phyloP scores from a whole-genome alignment of 108 stramenopile species.

The Skeletonema grethae region DNA sequence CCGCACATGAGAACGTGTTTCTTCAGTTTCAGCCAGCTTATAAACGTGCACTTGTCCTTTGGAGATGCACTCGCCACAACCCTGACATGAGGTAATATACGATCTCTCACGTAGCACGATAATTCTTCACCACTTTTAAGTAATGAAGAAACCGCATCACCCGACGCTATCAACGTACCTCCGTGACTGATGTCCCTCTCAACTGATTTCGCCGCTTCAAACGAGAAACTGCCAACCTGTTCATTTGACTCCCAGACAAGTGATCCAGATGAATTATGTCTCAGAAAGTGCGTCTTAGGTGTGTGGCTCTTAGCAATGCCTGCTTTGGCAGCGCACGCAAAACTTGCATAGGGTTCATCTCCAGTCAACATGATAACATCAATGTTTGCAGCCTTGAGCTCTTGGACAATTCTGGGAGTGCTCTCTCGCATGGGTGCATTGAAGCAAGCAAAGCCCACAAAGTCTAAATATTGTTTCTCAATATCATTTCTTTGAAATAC shows the following conservation, averaged over 20 bases:
- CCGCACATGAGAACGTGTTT: slow-evolving; percentile 67
- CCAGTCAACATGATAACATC: slow-evolving; percentile 66
- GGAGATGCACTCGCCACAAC: slow-evolving; percentile 66
- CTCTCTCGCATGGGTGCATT: slow-evolving; percentile 59
- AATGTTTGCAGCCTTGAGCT: slow-evolving; percentile 47
- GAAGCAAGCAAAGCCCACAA: slow-evolving; percentile 65
- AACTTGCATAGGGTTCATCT: slow-evolving; percentile 56
- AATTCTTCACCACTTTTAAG: slow-evolving; percentile 21
- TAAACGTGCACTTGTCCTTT: slow-evolving; percentile 47
- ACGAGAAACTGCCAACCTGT: slow-evolving; percentile 9
- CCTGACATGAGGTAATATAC: slow-evolving; percentile 22
- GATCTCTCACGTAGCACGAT: slow-evolving; percentile 3
- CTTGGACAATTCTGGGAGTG: slow-evolving; percentile 50
- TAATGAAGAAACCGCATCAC: slow-evolving; percentile 53
- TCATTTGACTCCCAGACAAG: slow-evolving; percentile 25
- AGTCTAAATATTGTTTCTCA: slow-evolving; percentile 31
- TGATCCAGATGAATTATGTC: slow-evolving; percentile 4
- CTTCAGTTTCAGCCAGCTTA: slow-evolving; percentile 30
- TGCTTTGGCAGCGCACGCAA: slow-evolving; percentile 49
- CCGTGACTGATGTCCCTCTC: slow-evolving; percentile 5
- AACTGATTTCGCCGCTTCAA: slow-evolving; percentile 14
- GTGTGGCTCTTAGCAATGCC: slow-evolving; percentile 20
- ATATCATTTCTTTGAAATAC: slow-evolving; percentile 46
- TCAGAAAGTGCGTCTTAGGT: slow-evolving; percentile 45
- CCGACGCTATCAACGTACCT: slow-evolving; percentile 45